Evolutionary conservation across 2,329 filamentous ascomycete species (phyloP).

Genomic region (Lithohypha guttulata): DNA sequence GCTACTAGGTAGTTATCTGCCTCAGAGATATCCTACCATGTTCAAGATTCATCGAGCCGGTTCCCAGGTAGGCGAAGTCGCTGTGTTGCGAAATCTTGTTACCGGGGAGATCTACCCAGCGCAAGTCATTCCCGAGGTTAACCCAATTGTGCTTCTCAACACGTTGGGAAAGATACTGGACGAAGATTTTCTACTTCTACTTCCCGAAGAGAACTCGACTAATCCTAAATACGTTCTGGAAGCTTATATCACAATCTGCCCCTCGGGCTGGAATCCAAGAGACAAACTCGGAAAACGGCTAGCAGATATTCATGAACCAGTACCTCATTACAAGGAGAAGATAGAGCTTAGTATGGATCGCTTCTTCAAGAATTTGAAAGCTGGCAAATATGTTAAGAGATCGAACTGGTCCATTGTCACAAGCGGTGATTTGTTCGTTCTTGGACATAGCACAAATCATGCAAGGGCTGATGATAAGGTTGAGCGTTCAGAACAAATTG

Average conservation of each 20-base stretch:
- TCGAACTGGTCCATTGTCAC: not conserved
- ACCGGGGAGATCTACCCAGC: not conserved
- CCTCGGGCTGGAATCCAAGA: conserved; percentile 13
- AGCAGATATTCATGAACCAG: conserved; percentile 23
- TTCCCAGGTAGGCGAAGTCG: not conserved
- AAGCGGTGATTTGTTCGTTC: conserved; percentile 2
- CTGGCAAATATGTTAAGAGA: not conserved
- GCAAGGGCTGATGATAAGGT: conserved; percentile 1
- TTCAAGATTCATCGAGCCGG: not conserved
- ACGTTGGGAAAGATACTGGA: conserved; percentile 10
- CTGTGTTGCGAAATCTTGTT: not conserved
- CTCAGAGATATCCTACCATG: conserved; percentile 7
- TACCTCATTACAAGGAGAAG: conserved; percentile 9
- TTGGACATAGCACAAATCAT: conserved; percentile 2
- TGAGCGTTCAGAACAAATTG: not conserved
- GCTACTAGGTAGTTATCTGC: conserved; percentile 8
- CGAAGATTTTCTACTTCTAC: conserved; percentile 11
- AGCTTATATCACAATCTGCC: conserved; percentile 14
- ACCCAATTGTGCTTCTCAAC: conserved; percentile 8
- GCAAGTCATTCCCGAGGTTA: conserved; percentile 1
- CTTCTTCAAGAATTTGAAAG: not conserved
- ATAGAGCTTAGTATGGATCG: conserved; percentile 6
- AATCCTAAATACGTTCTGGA: conserved; percentile 11
- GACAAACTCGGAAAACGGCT: conserved; percentile 12
- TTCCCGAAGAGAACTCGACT: conserved; percentile 1